These are phyloP conservation scores for Picea sitchensis DNA, from an alignment of 75 land plant genomes.

Conservation along the genomic window DNA sequence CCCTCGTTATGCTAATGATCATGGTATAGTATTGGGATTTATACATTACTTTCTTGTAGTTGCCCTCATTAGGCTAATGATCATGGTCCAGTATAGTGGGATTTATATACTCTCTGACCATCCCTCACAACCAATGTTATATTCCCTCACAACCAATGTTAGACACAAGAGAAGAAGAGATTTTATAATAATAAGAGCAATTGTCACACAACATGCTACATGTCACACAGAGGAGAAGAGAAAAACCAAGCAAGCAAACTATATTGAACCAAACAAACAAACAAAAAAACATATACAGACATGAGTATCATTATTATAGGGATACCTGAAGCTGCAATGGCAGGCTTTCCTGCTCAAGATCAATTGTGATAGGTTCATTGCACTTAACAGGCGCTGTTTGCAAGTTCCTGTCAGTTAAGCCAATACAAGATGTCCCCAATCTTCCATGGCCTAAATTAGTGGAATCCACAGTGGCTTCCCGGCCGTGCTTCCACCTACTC, in stretches of 20 bases:
- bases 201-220: too few species aligned
- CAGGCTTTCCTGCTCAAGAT: neutral
- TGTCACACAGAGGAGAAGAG: neutral
- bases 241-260: neutral
- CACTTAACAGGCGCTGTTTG: neutral
- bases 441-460: neutral
- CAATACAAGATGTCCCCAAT: neutral
- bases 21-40: neutral
- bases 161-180: too few species aligned
- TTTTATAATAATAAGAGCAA: neutral
- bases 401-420: neutral
- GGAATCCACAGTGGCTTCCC: neutral
- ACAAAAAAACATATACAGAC: too few species aligned
- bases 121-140: neutral
- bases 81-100: too few species aligned
- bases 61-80: too few species aligned
- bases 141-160: too few species aligned
- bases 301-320: too few species aligned
- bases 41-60: neutral
- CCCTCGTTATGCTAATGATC: too few species aligned
- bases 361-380: neutral
- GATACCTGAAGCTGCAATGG: constrained; percentile 2
- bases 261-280: neutral
- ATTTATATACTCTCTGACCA: neutral
- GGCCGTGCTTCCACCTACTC: neutral